phyloP scores from a whole-genome alignment of 1,139 yeast genomes.

The Pichiaceae sp. region DNA sequence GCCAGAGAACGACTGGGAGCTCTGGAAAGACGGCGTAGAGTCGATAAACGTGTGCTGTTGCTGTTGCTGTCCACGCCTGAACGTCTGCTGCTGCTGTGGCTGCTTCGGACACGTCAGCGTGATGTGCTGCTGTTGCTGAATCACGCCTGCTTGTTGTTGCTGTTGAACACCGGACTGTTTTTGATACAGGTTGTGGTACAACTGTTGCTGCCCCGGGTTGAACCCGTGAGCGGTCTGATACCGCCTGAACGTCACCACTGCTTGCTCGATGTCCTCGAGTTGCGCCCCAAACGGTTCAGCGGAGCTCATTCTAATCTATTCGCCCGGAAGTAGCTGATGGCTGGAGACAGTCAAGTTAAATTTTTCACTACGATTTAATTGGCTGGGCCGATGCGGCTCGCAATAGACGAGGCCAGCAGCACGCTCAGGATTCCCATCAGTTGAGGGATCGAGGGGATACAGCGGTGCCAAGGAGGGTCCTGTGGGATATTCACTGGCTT shows the following conservation, averaged over 20 bases:
- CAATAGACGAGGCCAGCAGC: no score
- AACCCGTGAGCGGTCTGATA: slow-evolving; percentile 2
- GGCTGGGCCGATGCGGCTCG: not conserved
- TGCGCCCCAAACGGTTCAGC: slow-evolving; percentile 4
- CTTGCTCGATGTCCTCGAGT: slow-evolving; percentile 7
- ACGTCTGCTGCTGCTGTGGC: no score
- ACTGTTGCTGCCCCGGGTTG: slow-evolving; percentile 2
- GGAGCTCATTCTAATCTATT: not conserved
- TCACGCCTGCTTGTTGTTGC: not conserved
- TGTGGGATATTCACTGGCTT: no score
- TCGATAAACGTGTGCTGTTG: not conserved
- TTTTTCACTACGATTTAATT: not conserved
- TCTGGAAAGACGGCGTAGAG: not conserved
- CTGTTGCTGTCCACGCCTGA: no score
- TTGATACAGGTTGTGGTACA: not conserved
- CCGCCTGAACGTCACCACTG: slow-evolving; percentile 2
- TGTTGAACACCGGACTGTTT: not conserved
- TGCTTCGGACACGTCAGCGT: no score
- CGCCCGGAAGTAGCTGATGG: not conserved
- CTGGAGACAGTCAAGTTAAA: not conserved
- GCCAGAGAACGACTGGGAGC: not conserved
- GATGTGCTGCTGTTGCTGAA: no score
- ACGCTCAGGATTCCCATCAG: no score
- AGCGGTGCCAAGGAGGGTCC: no score
- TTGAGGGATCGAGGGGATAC: no score